phyloP scores from a whole-genome alignment of 176 grass and related monocot species.

The Hyparrhenia diplandra region DNA sequence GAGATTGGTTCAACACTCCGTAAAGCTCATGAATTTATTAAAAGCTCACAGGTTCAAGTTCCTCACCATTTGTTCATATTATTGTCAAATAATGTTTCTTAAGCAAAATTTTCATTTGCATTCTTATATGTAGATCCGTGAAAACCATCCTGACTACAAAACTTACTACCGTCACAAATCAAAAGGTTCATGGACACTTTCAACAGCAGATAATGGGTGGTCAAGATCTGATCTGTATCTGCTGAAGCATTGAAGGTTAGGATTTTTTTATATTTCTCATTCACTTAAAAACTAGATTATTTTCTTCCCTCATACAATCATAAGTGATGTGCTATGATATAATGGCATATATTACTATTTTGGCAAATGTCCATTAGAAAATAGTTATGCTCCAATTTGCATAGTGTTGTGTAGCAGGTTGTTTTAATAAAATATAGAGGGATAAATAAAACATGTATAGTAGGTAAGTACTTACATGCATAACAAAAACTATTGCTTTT shows the following conservation, averaged over 20 bases:
- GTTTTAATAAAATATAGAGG: no score
- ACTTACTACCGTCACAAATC: slow-evolving; percentile 41
- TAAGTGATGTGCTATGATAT: no score
- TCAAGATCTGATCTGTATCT: slow-evolving; percentile 31
- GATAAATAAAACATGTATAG: not conserved
- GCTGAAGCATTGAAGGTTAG: slow-evolving; percentile 47
- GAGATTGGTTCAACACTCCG: slow-evolving; percentile 42
- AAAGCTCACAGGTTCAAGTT: slow-evolving; percentile 39
- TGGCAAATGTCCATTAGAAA: no score
- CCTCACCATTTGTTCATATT: not conserved
- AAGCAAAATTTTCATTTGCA: no score
- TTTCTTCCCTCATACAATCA: no score
- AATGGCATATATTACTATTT: no score
- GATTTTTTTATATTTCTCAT: no score
- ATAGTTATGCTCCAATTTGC: no score
- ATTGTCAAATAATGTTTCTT: not conserved
- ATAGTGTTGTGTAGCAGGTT: no score
- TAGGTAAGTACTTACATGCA: not conserved
- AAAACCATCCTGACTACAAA: slow-evolving; percentile 35
- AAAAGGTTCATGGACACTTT: slow-evolving; percentile 68
- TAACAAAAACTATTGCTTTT: not conserved
- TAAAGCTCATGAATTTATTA: slow-evolving; percentile 60
- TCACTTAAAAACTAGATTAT: no score
- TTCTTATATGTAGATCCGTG: slow-evolving; percentile 33
- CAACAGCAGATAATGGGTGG: slow-evolving; percentile 55